A percentile compares a stretch with the other conserved stretches of the same genome.
phyloP scores from a whole-genome alignment of 139 green algal species.

The Cymbomonas tetramitiformis region DNA sequence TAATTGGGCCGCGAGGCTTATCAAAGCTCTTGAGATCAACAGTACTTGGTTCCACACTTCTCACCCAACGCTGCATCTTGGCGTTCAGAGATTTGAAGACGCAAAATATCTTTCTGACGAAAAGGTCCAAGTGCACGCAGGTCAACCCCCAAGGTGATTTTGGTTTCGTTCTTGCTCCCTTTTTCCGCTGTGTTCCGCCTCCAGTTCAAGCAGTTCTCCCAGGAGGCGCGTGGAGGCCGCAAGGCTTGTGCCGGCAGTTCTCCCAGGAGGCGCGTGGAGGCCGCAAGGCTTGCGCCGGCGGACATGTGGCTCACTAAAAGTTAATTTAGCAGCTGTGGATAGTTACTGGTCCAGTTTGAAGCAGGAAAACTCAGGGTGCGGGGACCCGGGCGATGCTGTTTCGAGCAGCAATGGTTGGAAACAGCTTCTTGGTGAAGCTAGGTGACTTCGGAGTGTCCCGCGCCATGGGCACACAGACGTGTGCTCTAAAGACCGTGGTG shows the following conservation, averaged over 20 bases:
- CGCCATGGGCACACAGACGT: not conserved
- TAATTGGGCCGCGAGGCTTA: not conserved
- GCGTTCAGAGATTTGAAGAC: not conserved
- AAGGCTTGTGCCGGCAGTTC: too few species aligned
- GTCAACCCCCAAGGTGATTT: too few species aligned
- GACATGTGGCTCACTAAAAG: too few species aligned
- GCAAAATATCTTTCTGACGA: constrained; percentile 10
- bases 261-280: too few species aligned
- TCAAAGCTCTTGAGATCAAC: not conserved
- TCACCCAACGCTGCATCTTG: not conserved
- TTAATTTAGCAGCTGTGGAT: too few species aligned
- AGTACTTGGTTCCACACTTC: constrained; percentile 16
- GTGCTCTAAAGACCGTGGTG: constrained; percentile 15
- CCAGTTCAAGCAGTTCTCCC: too few species aligned
- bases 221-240: too few species aligned
- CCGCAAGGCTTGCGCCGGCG: too few species aligned
- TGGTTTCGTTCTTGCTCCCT: too few species aligned
- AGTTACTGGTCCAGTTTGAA: too few species aligned
- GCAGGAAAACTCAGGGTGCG: not conserved
- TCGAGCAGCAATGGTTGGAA: too few species aligned
- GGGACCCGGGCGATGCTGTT: not conserved
- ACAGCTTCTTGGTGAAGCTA: constrained; percentile 6
- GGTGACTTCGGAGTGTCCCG: constrained; percentile 23
- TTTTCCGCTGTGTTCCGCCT: too few species aligned
- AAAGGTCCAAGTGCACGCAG: not conserved